Evolutionary conservation across 768 basidiomycete species (phyloP), one percentile per base, ranked within the genome.

Genomic region (Leccinum subgranulosum): DNA sequence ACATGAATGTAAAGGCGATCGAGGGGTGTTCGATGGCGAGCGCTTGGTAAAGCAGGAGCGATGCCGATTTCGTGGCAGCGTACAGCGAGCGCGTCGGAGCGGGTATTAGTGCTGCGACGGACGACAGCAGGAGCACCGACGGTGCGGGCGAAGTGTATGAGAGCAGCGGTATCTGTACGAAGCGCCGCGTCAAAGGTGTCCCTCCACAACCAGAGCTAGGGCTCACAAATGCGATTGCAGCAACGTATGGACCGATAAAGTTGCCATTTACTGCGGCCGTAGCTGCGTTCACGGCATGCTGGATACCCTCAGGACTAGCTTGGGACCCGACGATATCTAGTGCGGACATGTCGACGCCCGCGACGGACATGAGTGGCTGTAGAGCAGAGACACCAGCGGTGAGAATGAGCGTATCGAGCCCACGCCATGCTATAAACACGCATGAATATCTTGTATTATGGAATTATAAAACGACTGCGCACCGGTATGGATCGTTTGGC

Each of bases 1-100:
- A 69, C 63, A 88, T 64, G 56, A 77, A 76, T 0, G 84, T 78
- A 70, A 92, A 92, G 0, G 72, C 48, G 62, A 94, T 82, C 3
- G 72, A 66, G 6, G 90, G 88, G 60, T 93, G 87, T 62, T 94
- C 92, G 58, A 92, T 88, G 4, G 91, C 76, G 31, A 94, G 83
- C 0, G 87, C 79, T 70, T 90, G 89, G 70, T 85, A 93, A 55
- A 94, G 84, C 6, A 87, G 60, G 28, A 91, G 80, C 1, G 88
- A 84, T 0, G 93, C 89, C 3, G 87, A 79, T 70, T 98, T 97
- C 10, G 88, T 90, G 3, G 92, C 84, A 0, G 81, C 84, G 68
- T 98, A 98, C 34, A 98, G 74, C 1, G 90, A 76, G 7, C 94
- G 86, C 1, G 90, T 93, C 1, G 94, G 94, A 0, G 94, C 84